These are phyloP conservation scores for Aspergillus pseudoglaucus DNA, from an alignment of 2,329 filamentous ascomycete genomes.

Conservation along the genomic window DNA sequence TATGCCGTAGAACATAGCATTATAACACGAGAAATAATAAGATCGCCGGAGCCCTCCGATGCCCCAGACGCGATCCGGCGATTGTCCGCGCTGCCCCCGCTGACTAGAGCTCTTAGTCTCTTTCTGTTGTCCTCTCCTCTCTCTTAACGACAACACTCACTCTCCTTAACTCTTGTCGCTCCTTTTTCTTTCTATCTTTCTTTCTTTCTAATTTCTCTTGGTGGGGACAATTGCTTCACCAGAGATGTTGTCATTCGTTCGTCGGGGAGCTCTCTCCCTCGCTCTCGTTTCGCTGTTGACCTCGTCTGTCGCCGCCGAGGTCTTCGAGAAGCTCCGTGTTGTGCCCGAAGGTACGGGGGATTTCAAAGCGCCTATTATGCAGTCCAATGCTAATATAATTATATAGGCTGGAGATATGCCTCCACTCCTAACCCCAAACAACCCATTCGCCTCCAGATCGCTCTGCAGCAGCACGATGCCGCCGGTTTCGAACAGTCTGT, in stretches of 20 bases:
- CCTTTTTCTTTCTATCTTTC: neutral
- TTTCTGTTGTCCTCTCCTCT: neutral
- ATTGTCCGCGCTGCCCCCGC: too few species aligned
- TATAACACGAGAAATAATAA: too few species aligned
- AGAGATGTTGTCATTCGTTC: constrained; percentile 21
- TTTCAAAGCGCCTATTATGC: neutral
- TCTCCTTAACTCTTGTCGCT: neutral
- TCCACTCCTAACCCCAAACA: constrained; percentile 19
- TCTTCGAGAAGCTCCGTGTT: constrained; percentile 29
- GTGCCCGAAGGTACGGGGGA: constrained; percentile 27
- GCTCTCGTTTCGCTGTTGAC: constrained; percentile 22
- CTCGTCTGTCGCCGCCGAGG: constrained; percentile 22
- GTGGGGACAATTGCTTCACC: neutral
- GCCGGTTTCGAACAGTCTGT: constrained; percentile 41
- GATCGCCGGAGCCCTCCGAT: too few species aligned
- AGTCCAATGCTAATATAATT: neutral
- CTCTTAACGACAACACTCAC: neutral
- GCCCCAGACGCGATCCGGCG: too few species aligned
- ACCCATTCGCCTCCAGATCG: constrained; percentile 28
- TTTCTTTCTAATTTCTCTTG: neutral
- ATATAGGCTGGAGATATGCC: constrained; percentile 27
- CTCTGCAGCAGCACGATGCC: constrained; percentile 29
- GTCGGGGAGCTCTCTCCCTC: constrained; percentile 23
- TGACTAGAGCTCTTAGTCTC: too few species aligned
- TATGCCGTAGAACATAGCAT: too few species aligned